Conservation (phyloP, 2,329 filamentous ascomycete genomes). For the Torrubiella hemipterigena region DNA sequence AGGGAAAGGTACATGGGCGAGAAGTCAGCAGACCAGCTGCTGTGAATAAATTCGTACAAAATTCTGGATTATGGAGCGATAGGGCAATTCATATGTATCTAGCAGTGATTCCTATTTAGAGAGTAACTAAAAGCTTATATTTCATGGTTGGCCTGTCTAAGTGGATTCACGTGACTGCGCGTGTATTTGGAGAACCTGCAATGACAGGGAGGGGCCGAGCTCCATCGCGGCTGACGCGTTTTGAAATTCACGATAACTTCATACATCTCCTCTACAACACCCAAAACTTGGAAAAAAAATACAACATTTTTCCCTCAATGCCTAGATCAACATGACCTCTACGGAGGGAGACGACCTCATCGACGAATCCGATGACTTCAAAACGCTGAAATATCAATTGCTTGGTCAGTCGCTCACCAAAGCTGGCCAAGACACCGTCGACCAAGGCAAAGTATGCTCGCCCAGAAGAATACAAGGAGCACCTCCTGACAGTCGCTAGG, state of each 20-base stretch:
- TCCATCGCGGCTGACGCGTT: not conserved
- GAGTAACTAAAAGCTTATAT: too few relatives aligned
- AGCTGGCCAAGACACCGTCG: conserved; percentile 84
- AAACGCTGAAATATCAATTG: conserved; percentile 76
- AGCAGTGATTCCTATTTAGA: too few relatives aligned
- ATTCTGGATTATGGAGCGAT: too few relatives aligned
- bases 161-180: conserved; percentile 6
- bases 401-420: conserved; percentile 88
- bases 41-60: too few relatives aligned
- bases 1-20: too few relatives aligned
- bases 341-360: too few relatives aligned
- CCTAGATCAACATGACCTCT: conserved; percentile 4
- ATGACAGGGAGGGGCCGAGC: too few relatives aligned
- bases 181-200: conserved; percentile 4
- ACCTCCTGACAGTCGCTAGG: conserved; percentile 28
- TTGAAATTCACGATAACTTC: not conserved
- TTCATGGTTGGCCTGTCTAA: too few relatives aligned
- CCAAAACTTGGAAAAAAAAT: not conserved
- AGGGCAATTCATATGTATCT: too few relatives aligned
- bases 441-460: conserved; percentile 62
- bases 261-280: too few relatives aligned
- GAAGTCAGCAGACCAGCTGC: too few relatives aligned
- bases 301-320: too few relatives aligned
- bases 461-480: not conserved
- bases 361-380: conserved; percentile 21